Base-by-base conservation (phyloP, 2,329 filamentous ascomycete genomes). In the Septoria petroselini region DNA sequence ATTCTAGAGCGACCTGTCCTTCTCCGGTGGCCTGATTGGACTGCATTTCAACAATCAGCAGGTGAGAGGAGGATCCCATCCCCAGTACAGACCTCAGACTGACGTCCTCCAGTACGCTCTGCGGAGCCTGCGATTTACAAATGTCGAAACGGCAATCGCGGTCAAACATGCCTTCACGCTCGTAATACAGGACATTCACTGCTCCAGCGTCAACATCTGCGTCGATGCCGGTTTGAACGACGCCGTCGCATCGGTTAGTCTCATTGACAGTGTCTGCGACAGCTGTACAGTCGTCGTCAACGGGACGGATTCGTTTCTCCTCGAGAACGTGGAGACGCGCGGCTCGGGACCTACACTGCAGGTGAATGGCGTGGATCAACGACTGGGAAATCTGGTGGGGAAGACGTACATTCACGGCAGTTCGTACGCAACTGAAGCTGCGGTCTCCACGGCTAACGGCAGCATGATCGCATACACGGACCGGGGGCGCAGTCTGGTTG, bases 11-110 rank as follows among this genome's bases (percentile, higher is more conserved):
- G 80, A 84, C 53, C 63, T 82, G 4, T 69, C 70, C 39, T 83
- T 84, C 67, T 77, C 76, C 39, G 81, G 82, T 40, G 83, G 83
- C n/a, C 70, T 72, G 8, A 75, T 80, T 42, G 81, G 81, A 33
- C 42, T 59, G 8, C 75, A 73, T 40, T 77, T 77, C 60, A 69
- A 81, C 23, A 82, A 77, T 48, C 82, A 86, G 68, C 83, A 43
- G 14, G 41, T 43, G 23, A 34, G 12, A 18, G 18, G 15, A n/a
- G n/a, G n/a, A n/a, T n/a, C n/a, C n/a, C n/a, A n/a, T n/a, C n/a
- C n/a, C n/a, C n/a, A n/a, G 21, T 43, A 18, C 19, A 14, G 23
- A 18, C 19, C n/a, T n/a, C n/a, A n/a, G n/a, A n/a, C 11, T 18
- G 41, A 7, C 27, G 2, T 3, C 2, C 2, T 33, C 17, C 29